Evolutionary conservation across 164 flowering plant species (phyloP).

Genomic region (Kingdonia uniflora): DNA sequence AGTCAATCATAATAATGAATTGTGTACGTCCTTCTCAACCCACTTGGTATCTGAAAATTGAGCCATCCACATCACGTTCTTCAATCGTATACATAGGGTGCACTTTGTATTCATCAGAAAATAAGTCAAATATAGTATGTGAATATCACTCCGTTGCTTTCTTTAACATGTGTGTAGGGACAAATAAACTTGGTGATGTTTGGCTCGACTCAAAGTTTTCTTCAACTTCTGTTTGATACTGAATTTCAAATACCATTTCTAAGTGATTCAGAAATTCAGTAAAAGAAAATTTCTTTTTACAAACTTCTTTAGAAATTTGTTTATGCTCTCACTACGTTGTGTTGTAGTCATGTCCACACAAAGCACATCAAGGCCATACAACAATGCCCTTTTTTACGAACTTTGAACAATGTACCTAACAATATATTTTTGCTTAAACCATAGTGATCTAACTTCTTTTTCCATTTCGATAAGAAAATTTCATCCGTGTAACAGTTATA

Average conservation of each 20-base stretch:
- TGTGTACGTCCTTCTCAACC: not conserved
- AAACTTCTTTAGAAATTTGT: conserved; percentile 6
- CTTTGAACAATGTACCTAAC: not conserved
- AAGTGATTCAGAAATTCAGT: not conserved
- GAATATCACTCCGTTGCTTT: conserved; percentile 13
- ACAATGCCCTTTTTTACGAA: conserved; percentile 5
- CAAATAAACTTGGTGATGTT: no score
- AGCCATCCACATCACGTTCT: conserved; percentile 7
- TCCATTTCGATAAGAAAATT: conserved; percentile 5
- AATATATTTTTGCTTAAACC: not conserved
- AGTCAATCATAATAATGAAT: not conserved
- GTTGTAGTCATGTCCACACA: conserved; percentile 11
- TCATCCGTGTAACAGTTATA: conserved; percentile 10
- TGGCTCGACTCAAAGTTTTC: no score
- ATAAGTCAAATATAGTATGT: conserved; percentile 9
- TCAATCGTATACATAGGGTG: conserved; percentile 4
- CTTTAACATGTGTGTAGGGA: conserved; percentile 2
- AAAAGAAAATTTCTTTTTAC: conserved; percentile 8
- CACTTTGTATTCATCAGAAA: conserved; percentile 12
- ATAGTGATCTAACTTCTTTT: not conserved
- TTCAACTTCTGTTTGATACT: not conserved
- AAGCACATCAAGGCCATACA: conserved; percentile 7
- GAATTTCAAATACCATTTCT: not conserved
- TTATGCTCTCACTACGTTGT: conserved; percentile 10
- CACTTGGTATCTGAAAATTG: not conserved